Conservation (phyloP, 495 filamentous ascomycete genomes). For the Aspergillus incahuasiensis region DNA sequence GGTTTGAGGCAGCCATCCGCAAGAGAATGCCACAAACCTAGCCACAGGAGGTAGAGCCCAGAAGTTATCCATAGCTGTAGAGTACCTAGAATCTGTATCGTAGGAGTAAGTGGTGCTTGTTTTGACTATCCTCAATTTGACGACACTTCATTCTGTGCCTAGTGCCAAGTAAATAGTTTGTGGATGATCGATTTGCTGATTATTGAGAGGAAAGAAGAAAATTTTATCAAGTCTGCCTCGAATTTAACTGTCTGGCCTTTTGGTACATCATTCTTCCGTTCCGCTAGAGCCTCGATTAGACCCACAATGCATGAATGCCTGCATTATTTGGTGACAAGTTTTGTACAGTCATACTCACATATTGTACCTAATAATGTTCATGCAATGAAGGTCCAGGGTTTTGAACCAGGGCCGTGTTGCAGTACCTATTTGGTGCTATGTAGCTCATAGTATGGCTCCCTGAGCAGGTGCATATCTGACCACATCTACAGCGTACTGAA, state of each 20-base stretch:
- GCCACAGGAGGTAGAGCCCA: conserved; percentile 67
- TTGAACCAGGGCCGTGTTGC: no score
- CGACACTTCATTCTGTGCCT: conserved; percentile 11
- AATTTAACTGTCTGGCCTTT: conserved; percentile 7
- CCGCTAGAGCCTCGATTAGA: conserved; percentile 1
- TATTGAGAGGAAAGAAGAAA: background rate
- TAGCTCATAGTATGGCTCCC: no score
- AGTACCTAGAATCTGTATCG: conserved; percentile 17
- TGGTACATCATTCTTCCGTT: conserved; percentile 9
- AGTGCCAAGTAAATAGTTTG: background rate
- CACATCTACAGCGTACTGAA: no score
- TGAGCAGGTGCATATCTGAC: no score
- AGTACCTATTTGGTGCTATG: no score
- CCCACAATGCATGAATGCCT: background rate
- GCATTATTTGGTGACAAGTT: background rate
- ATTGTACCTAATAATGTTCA: no score
- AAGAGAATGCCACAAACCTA: conserved; percentile 44
- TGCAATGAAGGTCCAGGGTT: no score
- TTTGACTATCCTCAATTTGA: background rate
- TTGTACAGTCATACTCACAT: no score
- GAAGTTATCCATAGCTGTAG: conserved; percentile 55
- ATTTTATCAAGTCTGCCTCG: background rate
- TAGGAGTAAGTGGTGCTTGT: background rate
- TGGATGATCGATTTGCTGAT: background rate
- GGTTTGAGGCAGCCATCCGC: background rate